Evolutionary conservation across 352 stramenopile genomes (phyloP).

Genomic region (Plasmopara viticola): DNA sequence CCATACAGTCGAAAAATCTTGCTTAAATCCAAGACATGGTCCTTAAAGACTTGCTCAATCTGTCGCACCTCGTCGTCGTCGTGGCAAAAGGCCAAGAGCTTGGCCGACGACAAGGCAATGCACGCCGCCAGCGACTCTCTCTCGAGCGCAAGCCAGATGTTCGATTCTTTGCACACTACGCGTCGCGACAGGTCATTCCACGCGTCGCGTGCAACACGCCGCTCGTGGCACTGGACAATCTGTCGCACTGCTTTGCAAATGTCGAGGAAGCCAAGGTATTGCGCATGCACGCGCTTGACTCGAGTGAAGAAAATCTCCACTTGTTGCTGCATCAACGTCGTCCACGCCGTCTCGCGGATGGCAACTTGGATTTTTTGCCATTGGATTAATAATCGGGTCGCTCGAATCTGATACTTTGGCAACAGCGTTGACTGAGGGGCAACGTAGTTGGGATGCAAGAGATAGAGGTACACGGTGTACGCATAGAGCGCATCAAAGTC

Average conservation of each 20-base stretch:
- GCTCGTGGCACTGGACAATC: constrained; percentile 51
- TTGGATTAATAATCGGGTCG: constrained; percentile 45
- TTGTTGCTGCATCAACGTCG: constrained; percentile 63
- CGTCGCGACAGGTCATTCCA: constrained; percentile 65
- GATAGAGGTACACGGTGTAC: constrained; percentile 53
- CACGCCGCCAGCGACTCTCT: constrained; percentile 61
- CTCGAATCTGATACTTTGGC: constrained; percentile 49
- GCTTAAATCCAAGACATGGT: constrained; percentile 71
- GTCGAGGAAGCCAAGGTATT: constrained; percentile 51
- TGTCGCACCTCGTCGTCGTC: constrained; percentile 48
- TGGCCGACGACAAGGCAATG: constrained; percentile 40
- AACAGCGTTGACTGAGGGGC: constrained; percentile 36
- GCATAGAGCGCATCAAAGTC: constrained; percentile 74
- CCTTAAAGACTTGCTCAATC: constrained; percentile 67
- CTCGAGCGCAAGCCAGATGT: constrained; percentile 59
- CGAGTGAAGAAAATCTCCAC: constrained; percentile 71
- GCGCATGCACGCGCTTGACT: constrained; percentile 52
- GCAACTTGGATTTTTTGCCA: constrained; percentile 67
- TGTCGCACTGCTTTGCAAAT: constrained; percentile 45
- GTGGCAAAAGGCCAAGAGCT: constrained; percentile 52
- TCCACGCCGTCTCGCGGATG: constrained; percentile 47
- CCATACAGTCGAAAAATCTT: constrained; percentile 77
- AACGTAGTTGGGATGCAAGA: constrained; percentile 61
- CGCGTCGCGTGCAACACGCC: constrained; percentile 33
- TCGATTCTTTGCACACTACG: constrained; percentile 64